These are phyloP conservation scores for Holtermanniella nyarrowii DNA, from an alignment of 768 basidiomycete genomes.

Conservation along the genomic window DNA sequence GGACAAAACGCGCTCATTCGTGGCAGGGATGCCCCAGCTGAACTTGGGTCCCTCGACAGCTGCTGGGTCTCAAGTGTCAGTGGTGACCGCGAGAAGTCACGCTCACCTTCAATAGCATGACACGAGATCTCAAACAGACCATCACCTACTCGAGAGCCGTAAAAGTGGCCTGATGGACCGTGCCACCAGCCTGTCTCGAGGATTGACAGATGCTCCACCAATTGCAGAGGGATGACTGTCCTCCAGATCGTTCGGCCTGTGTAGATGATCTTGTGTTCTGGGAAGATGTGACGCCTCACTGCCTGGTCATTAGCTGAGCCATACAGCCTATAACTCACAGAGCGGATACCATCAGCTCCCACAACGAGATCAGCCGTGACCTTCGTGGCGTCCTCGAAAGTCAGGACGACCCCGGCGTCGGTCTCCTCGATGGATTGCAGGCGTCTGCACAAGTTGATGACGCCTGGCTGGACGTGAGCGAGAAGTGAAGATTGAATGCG, in stretches of 20 bases:
- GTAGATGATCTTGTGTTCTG: conserved; percentile 1
- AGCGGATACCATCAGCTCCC: conserved; percentile 7
- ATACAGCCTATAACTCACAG: conserved; percentile 1
- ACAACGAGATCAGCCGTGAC: conserved; percentile 1
- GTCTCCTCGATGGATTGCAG: background rate
- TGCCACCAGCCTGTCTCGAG: background rate
- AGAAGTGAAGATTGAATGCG: conserved; percentile 2
- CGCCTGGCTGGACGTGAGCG: background rate
- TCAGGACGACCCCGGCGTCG: background rate
- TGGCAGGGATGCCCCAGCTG: conserved; percentile 5
- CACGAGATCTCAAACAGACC: conserved; percentile 2
- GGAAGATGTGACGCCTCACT: conserved; percentile 1
- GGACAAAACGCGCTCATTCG: background rate
- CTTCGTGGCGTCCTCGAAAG: conserved; percentile 1
- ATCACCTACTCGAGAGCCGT: background rate
- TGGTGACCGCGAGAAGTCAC: background rate
- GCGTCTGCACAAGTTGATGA: conserved; percentile 4
- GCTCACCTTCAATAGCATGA: background rate
- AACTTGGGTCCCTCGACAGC: background rate
- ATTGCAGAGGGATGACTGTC: background rate
- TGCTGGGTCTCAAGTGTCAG: background rate
- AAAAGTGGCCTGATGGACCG: conserved; percentile 1
- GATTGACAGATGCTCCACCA: background rate
- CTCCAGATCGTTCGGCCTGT: conserved; percentile 4
- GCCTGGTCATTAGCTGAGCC: background rate